Evolutionary conservation across 768 basidiomycete species (phyloP).

Genomic region (Fomitopsis pulvina): DNA sequence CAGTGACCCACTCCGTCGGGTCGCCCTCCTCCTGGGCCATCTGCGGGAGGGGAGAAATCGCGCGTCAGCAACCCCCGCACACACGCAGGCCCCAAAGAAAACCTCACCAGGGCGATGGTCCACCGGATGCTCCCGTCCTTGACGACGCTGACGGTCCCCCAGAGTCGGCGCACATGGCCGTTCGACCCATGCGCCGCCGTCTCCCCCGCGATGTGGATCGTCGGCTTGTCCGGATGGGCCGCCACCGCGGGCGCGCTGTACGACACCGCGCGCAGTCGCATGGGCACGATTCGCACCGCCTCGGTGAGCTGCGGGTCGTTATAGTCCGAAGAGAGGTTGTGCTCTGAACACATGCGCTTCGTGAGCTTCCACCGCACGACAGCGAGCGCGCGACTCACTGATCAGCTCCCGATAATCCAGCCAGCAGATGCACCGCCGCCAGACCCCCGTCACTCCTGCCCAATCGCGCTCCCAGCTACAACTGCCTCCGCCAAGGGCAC

Average conservation of each 20-base stretch:
- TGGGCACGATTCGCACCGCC: conserved; percentile 47
- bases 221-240: conserved; percentile 32
- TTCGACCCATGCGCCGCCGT: conserved; percentile 26
- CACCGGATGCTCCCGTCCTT: conserved; percentile 45
- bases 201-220: conserved; percentile 44
- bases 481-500: conserved; percentile 13
- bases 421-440: conserved; percentile 22
- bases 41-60: not conserved
- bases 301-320: conserved; percentile 27
- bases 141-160: conserved; percentile 42
- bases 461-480: conserved; percentile 19
- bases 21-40: conserved; percentile 11
- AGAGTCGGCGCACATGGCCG: conserved; percentile 28
- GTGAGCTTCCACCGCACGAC: not conserved
- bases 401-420: conserved; percentile 17
- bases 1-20: conserved; percentile 36
- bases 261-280: conserved; percentile 33
- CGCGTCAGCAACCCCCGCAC: not conserved
- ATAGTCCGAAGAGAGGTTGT: conserved; percentile 2
- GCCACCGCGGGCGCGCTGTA: conserved; percentile 19
- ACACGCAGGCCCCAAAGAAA: not conserved
- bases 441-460: conserved; percentile 21
- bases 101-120: conserved; percentile 34
- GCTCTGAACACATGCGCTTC: not conserved
- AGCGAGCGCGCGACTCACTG: conserved; percentile 3